Evolutionary conservation across 2,329 filamentous ascomycete genomes (phyloP).

Genomic region (Samsoniella hepiali): DNA sequence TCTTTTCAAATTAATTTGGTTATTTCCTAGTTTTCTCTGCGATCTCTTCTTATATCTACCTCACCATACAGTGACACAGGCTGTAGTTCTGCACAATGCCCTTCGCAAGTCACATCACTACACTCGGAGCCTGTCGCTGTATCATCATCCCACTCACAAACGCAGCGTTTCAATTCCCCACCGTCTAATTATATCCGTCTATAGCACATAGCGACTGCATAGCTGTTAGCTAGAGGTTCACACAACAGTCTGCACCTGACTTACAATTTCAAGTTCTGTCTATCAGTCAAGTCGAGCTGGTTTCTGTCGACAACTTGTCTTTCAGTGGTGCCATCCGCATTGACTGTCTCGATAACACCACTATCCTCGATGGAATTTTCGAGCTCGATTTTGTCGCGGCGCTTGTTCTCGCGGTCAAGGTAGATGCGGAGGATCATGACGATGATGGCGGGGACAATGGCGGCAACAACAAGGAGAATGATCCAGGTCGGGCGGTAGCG

Average conservation of each 20-base stretch:
- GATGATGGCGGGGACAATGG: constrained; percentile 20
- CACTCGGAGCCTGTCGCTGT: no score
- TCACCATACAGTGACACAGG: no score
- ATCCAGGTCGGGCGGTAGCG: constrained; percentile 25
- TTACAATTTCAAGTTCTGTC: constrained; percentile 22
- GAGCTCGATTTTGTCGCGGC: constrained; percentile 17
- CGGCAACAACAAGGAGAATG: constrained; percentile 21
- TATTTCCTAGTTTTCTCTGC: no score
- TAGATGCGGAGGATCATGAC: constrained; percentile 18
- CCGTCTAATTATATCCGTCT: neutral
- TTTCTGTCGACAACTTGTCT: constrained; percentile 19
- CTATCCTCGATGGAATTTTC: constrained; percentile 3
- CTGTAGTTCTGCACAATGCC: no score
- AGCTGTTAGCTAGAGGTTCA: neutral
- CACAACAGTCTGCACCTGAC: neutral
- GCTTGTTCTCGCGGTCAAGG: constrained; percentile 18
- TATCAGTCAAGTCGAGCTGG: constrained; percentile 21
- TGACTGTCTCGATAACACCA: constrained; percentile 18
- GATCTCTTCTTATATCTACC: no score
- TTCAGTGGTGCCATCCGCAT: constrained; percentile 12
- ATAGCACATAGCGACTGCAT: constrained; percentile 9
- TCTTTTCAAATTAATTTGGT: no score
- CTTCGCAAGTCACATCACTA: no score
- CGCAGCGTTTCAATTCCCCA: no score
- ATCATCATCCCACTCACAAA: no score